Base-by-base conservation (phyloP, 202 grass and related monocot genomes). In the Panicum virgatum region DNA sequence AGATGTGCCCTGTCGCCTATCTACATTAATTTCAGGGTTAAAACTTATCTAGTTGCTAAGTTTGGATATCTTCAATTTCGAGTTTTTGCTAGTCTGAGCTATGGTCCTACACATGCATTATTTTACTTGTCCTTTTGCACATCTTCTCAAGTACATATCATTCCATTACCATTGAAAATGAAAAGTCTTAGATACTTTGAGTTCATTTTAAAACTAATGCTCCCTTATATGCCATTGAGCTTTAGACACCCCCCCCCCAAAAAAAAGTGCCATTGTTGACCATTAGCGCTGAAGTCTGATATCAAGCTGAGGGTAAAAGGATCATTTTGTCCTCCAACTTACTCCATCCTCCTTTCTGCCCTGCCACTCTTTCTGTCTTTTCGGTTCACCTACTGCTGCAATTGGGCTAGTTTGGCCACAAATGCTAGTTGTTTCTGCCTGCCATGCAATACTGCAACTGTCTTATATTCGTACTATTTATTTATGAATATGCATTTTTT, bases 11-110 rank as follows among this genome's bases (percentile, higher is more conserved):
- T 19, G 48, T 72, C 5, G 12, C 39, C 3, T 48, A 5, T 58
- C 3, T 48, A 3, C 48, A 39, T 67, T 25, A 48, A 14, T 63
- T 48, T 71, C 43, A 51, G 26, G n/a, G n/a, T n/a, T n/a, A n/a
- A n/a, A n/a, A n/a, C n/a, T n/a, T n/a, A 25, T 59, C 37, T 59
- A 75, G 7, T 75, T 43, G 59, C 11, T 16, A 58, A 18, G 14
- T 50, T 51, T 45, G 64, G 56, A 36, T 87, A 69, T 6, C 53
- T 42, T 62, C 63, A 36, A 6, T 80, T 86, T 66, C 36, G 32
- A 34, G 32, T 73, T 19, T 6, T 34, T 27, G 2, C 62, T 36
- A 59, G 48, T 56, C 69, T 62, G 12, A 75, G n/a, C 72, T 40
- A 40, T 40, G 0, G 51, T 74, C 20, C 20, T 40, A 57, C 32